Evolutionary conservation across 1,284 basidiomycete species (phyloP), one percentile per base, ranked within the genome.

Genomic region (Ustilago trichophora): DNA sequence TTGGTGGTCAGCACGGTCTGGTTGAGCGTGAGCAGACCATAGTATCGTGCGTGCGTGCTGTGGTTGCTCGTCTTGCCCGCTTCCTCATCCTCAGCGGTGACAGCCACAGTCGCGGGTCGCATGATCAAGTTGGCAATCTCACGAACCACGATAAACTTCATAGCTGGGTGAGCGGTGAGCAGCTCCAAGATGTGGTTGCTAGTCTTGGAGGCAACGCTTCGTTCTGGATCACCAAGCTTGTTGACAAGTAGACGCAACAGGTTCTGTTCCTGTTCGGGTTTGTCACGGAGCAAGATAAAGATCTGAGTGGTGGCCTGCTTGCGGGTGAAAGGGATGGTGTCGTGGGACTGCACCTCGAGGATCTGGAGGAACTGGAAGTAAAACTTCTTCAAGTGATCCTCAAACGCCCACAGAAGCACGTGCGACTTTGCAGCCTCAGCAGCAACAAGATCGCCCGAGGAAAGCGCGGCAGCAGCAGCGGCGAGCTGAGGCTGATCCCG

Each of bases 261-360:
- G 83, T 98, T 98, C 76, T 97, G 93, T 81, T 98, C 96, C 82
- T 99, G 96, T 80, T 99, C 96, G 0, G 94, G 90, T 75, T 94
- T 94, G 65, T 90, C 91, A 21, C 88, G 87, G 9, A 99, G 87
- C 2, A 98, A 87, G 33, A 88, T 89, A 82, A 86, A 89, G 47
- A 92, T 88, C 64, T 79, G 76, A 15, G 75, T 73, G 26, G 93
- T 85, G 6, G 90, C 85, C 82, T 93, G 91, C 1, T 87, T 91
- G 44, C 93, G 89, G 49, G 96, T 89, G 75, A 96, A 98, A 3
- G 89, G 85, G 2, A 98, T 86, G 0, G 92, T 88, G 80, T 98
- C 95, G 59, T 92, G 86, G 2, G 92, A 90, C 54, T 95, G 86
- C 2, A 86, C 87, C 90, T 98, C 95, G 33, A 98, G 87, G 35